These are phyloP conservation scores for Chloranthus sessilifolius DNA, from an alignment of 164 flowering plant genomes.

Conservation along the genomic window DNA sequence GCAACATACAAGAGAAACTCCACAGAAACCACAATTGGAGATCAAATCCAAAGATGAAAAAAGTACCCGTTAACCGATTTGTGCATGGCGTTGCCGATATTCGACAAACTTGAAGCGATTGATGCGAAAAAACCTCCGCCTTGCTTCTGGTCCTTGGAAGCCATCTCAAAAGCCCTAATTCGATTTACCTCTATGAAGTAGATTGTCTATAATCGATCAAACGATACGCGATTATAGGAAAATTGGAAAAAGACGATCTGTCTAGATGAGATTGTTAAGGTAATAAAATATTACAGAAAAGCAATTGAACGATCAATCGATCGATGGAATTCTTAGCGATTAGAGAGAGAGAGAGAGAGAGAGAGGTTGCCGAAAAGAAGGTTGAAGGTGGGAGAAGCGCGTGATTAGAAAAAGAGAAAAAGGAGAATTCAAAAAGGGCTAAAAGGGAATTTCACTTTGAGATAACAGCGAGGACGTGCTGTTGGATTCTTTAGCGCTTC, in stretches of 20 bases:
- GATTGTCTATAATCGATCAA: not conserved
- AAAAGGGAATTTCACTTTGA: not conserved
- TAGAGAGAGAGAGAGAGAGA: too few relatives aligned
- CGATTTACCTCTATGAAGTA: not conserved
- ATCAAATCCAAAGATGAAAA: not conserved
- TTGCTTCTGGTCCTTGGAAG: conserved; percentile 41
- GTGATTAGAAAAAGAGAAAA: not conserved
- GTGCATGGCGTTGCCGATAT: conserved; percentile 39
- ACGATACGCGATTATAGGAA: not conserved
- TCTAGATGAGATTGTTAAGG: not conserved
- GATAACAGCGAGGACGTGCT: conserved; percentile 17
- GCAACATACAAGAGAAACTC: not conserved
- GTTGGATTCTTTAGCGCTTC: conserved; percentile 18
- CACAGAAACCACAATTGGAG: not conserved
- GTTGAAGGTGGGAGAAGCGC: not conserved
- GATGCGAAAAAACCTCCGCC: conserved; percentile 49
- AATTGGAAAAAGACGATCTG: not conserved
- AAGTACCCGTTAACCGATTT: conserved; percentile 45
- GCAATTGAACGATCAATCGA: too few relatives aligned
- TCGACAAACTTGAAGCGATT: conserved; percentile 33
- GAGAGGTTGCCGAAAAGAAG: too few relatives aligned
- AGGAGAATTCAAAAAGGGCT: not conserved
- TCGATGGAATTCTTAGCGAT: not conserved
- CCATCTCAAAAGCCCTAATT: conserved; percentile 37
- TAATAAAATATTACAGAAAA: too few relatives aligned